phyloP scores from a whole-genome alignment of 345 rosid species.

The Clausena lansium region DNA sequence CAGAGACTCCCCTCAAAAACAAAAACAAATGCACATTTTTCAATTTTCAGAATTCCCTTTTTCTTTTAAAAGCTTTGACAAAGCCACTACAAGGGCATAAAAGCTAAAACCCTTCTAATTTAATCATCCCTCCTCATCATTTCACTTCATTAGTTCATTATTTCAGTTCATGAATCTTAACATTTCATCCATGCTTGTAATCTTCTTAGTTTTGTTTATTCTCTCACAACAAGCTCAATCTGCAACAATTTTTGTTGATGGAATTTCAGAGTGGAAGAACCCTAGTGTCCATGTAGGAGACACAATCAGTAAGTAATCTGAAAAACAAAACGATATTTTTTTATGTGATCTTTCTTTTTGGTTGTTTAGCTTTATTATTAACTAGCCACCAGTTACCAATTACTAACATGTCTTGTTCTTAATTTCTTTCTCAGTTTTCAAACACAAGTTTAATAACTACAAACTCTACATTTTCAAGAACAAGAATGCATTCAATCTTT shows the following conservation, averaged over 20 bases:
- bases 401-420: constrained; percentile 1
- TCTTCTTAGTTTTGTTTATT: constrained; percentile 31
- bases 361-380: not conserved
- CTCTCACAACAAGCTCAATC: constrained; percentile 41
- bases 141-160: constrained; percentile 2
- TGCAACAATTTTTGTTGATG: constrained; percentile 61
- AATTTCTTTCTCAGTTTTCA: constrained; percentile 55
- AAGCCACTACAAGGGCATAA: not conserved
- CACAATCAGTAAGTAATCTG: constrained; percentile 52
- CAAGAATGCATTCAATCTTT: constrained; percentile 70
- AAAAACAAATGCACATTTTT: constrained; percentile 4
- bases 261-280: constrained; percentile 64
- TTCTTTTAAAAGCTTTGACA: constrained; percentile 5
- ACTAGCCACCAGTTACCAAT: not conserved
- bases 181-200: constrained; percentile 18
- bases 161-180: constrained; percentile 26
- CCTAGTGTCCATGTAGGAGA: constrained; percentile 78
- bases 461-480: constrained; percentile 82
- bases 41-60: not conserved
- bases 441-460: constrained; percentile 56
- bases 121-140: constrained; percentile 1
- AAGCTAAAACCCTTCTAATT: not conserved
- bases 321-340: not conserved
- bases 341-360: not conserved
- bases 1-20: not conserved